phyloP scores from a whole-genome alignment of 257 asterid species.

The Osmanthus fragrans region DNA sequence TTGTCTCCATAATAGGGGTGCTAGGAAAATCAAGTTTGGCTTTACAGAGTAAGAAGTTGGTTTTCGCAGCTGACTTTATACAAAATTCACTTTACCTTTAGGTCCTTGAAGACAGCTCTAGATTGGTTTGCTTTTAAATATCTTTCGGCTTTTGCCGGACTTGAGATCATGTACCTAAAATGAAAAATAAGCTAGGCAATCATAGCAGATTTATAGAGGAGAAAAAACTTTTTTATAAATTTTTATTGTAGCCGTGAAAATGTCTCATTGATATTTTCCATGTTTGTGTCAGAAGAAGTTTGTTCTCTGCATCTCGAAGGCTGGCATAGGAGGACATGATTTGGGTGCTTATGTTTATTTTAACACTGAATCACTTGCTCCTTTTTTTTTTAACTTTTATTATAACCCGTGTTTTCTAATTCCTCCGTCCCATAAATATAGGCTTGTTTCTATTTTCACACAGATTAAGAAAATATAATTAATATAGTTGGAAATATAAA shows the following conservation, averaged over 20 bases:
- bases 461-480: too few relatives aligned
- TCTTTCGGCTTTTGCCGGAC: background rate
- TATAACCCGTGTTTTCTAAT: background rate
- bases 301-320: background rate
- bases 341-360: conserved; percentile 7
- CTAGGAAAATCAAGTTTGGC: background rate
- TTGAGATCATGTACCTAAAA: background rate
- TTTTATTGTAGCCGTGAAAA: background rate
- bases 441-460: too few relatives aligned
- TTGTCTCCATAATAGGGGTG: conserved; percentile 10
- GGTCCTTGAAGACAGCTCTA: background rate
- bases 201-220: background rate
- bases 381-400: background rate
- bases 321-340: background rate
- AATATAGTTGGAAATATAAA: too few relatives aligned
- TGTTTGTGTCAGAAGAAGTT: background rate
- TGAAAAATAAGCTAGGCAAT: background rate
- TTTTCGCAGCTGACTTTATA: background rate
- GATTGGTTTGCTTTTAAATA: background rate
- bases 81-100: background rate
- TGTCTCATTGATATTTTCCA: background rate
- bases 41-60: background rate
- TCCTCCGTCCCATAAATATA: too few relatives aligned
- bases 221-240: background rate
- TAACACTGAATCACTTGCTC: background rate